Percentiles rank a stretch among this genome's conserved stretches.
Evolutionary conservation across 192 early-diverging fungal genomes (phyloP).

Genomic region (Coemansia sp.): DNA sequence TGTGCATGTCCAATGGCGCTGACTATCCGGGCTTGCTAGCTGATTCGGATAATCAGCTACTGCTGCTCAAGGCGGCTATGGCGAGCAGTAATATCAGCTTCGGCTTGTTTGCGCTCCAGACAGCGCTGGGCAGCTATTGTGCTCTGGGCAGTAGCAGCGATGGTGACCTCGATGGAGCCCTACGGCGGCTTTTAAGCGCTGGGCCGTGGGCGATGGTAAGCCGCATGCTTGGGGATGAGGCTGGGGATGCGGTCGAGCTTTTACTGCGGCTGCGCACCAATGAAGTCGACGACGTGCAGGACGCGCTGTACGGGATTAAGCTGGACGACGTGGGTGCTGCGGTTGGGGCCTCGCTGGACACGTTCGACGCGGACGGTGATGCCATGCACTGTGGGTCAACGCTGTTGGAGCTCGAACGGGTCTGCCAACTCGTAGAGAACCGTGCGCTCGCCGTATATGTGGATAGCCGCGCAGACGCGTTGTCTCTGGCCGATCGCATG

Average conservation of each 20-base stretch:
- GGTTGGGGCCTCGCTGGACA: not conserved
- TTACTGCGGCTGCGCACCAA: not conserved
- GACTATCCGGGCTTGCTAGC: not conserved
- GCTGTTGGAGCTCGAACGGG: not conserved
- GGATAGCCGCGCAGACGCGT: not conserved
- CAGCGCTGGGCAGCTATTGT: not conserved
- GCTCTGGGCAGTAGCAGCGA: not conserved
- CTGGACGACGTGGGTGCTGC: not conserved
- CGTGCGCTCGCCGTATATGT: not conserved
- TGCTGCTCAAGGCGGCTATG: slow-evolving; percentile 24
- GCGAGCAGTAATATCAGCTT: slow-evolving; percentile 32
- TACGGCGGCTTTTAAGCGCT: not conserved
- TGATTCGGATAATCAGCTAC: slow-evolving; percentile 10
- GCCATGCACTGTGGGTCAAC: not conserved
- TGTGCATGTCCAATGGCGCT: slow-evolving; percentile 5
- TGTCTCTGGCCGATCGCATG: slow-evolving; percentile 12
- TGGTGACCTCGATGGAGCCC: not conserved
- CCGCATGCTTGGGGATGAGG: slow-evolving; percentile 3
- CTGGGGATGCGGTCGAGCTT: slow-evolving; percentile 1
- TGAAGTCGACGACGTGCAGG: not conserved
- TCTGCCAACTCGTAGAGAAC: not conserved
- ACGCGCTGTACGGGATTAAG: slow-evolving; percentile 4
- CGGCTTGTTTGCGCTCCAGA: slow-evolving; percentile 24
- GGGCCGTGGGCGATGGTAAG: slow-evolving; percentile 3
- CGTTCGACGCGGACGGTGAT: not conserved